These are phyloP conservation scores for Ambrosiella beaveri DNA, from an alignment of 2,329 filamentous ascomycete species.

Conservation along the genomic window DNA sequence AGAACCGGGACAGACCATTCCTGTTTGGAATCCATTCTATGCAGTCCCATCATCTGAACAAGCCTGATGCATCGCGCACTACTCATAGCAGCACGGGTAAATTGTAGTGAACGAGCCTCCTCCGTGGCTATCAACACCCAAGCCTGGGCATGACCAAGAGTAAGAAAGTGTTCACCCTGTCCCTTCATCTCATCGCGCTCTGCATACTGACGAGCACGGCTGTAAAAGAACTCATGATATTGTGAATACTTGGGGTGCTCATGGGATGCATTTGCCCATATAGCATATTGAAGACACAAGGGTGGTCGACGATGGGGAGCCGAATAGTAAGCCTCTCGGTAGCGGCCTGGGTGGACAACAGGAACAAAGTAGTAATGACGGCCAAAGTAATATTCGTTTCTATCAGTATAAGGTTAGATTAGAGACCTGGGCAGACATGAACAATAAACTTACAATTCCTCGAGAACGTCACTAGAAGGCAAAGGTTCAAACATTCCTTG, in stretches of 20 bases:
- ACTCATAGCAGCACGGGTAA: slow-evolving; percentile 74
- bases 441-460: slow-evolving; percentile 51
- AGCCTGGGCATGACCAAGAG: slow-evolving; percentile 61
- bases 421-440: not conserved
- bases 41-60: slow-evolving; percentile 69
- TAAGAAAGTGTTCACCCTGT: slow-evolving; percentile 62
- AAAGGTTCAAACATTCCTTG: slow-evolving; percentile 68
- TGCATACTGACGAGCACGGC: slow-evolving; percentile 63
- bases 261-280: slow-evolving; percentile 68
- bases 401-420: slow-evolving; percentile 20
- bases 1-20: slow-evolving; percentile 58
- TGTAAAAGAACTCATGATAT: slow-evolving; percentile 65
- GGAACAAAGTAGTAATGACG: slow-evolving; percentile 56
- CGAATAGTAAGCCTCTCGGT: slow-evolving; percentile 54
- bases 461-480: slow-evolving; percentile 60
- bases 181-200: slow-evolving; percentile 72
- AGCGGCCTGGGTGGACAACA: slow-evolving; percentile 62
- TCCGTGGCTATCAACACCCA: slow-evolving; percentile 61
- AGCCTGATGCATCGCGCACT: slow-evolving; percentile 53
- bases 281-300: slow-evolving; percentile 66
- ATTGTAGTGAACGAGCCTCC: slow-evolving; percentile 73
- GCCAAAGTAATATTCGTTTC: slow-evolving; percentile 58
- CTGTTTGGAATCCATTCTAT: slow-evolving; percentile 51
- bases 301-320: slow-evolving; percentile 62
- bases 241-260: slow-evolving; percentile 53